Base-by-base conservation (phyloP, 805 yeast genomes). In the Yarrowia sp. region DNA sequence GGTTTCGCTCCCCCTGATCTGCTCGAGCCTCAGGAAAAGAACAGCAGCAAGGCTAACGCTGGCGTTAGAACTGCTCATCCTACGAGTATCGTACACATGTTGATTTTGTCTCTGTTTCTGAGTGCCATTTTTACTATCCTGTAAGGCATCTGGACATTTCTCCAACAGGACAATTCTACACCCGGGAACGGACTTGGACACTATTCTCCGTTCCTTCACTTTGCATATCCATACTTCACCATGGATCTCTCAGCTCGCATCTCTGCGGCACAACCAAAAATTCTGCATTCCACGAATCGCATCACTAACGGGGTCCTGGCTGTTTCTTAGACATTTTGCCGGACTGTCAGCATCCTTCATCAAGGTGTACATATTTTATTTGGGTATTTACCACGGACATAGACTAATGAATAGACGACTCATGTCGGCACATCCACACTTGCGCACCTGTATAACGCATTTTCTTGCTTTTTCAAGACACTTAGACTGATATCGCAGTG, bases 1-100 rank as follows among this genome's bases (percentile, higher is more conserved):
- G 59, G 46, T 32, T 70, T 70, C 56, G 70, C 68, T 14, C 58
- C 46, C 12, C 22, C 42, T 3, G 19, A 36, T 9, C n/a, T 69
- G 53, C 58, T 49, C 16, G 32, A 38, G 5, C 3, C 19, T 3
- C 14, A 32, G 16, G 19, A 35, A 12, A 45, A 59, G 15, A 67
- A 35, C 70, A 45, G 26, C 26, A 43, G 19, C 38, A 67, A 35
- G 15, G 8, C 67, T 38, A 56, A 56, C 63, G 26, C 38, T 8
- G 46, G 56, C 45, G 56, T 35, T 38, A 38, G 67, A 38, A 40
- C 36, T 10, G 46, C n/a, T 3, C 46, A 46, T 12, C 19, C 52
- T 7, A 36, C 26, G 4, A 41, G 56, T 11, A 22, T 46, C 8
- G 16, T 49, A 22, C 14, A 63, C 38, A 14, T 63, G 46, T 3